A percentile compares a stretch with the other conserved stretches of the same genome.
Conservation (phyloP, 2,329 filamentous ascomycete species). For the Bimuria novae-zelandiae region DNA sequence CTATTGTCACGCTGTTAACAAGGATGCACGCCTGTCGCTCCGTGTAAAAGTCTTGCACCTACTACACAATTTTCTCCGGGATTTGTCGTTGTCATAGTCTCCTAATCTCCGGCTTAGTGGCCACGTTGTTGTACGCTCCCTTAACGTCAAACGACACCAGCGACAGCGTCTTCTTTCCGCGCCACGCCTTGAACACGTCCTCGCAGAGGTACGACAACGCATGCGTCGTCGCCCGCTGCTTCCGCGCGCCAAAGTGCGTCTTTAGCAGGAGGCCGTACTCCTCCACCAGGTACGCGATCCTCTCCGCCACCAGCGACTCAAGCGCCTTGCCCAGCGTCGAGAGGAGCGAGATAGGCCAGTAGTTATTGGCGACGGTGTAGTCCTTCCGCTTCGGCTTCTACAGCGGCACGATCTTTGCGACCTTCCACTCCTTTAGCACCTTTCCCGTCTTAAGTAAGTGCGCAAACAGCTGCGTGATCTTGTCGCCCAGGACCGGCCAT, state of each 20-base stretch:
- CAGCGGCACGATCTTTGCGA: too few species aligned
- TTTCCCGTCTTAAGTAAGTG: conserved; percentile 21
- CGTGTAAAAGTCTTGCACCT: too few species aligned
- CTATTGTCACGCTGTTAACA: conserved; percentile 13
- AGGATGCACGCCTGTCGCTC: conserved; percentile 20
- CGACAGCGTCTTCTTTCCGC: conserved; percentile 36
- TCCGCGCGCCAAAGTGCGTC: conserved; percentile 46
- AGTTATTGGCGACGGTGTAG: too few species aligned
- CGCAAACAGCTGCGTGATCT: conserved; percentile 23
- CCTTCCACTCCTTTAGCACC: conserved; percentile 11
- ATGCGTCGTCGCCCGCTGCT: conserved; percentile 41
- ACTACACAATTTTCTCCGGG: too few species aligned
- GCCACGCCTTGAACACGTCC: conserved; percentile 19
- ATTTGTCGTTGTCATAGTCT: conserved; percentile 39
- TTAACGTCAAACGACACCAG: conserved; percentile 49
- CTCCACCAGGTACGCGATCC: conserved; percentile 33
- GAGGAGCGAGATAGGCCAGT: conserved; percentile 37
- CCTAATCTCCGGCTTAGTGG: conserved; percentile 39
- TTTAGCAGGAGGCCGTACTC: conserved; percentile 36
- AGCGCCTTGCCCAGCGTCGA: conserved; percentile 27
- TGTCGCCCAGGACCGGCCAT: conserved; percentile 23
- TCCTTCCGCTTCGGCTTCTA: too few species aligned
- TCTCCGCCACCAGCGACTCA: conserved; percentile 26
- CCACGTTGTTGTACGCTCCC: conserved; percentile 49
- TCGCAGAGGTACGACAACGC: conserved; percentile 30